Percentiles rank a stretch among this genome's conserved stretches.
phyloP scores from a whole-genome alignment of 2,329 filamentous ascomycete genomes.

The Alternaria incomplexa region DNA sequence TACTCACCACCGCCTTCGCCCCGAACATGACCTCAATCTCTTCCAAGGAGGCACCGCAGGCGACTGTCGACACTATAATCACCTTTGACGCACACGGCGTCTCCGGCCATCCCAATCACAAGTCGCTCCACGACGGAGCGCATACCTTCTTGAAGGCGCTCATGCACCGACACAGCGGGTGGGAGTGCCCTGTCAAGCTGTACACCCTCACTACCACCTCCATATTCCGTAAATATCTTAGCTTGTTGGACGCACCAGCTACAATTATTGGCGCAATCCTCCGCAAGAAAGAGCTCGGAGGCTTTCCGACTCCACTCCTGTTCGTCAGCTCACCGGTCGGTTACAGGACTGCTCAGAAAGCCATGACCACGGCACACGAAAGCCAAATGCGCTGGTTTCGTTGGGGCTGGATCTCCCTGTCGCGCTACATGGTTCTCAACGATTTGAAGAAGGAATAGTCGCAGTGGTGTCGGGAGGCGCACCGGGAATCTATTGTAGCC shows the following conservation, averaged over 20 bases:
- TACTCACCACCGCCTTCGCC: conserved; percentile 76
- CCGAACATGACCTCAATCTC: conserved; percentile 61
- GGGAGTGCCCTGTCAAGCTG: conserved; percentile 76
- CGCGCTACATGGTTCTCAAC: conserved; percentile 95
- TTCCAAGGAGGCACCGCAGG: conserved; percentile 53
- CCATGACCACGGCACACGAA: conserved; percentile 88
- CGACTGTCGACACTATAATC: conserved; percentile 78
- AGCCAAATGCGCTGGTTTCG: conserved; percentile 99
- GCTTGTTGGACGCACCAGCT: conserved; percentile 74
- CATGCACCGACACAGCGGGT: conserved; percentile 67
- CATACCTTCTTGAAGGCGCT: conserved; percentile 72
- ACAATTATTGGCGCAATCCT: conserved; percentile 68
- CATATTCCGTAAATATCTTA: conserved; percentile 80
- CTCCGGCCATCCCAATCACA: conserved; percentile 91
- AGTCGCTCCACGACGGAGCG: conserved; percentile 84
- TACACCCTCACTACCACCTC: conserved; percentile 82
- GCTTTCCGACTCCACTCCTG: conserved; percentile 64
- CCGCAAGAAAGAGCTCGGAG: conserved; percentile 59
- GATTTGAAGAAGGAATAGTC: conserved; percentile 71
- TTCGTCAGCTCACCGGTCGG: conserved; percentile 72
- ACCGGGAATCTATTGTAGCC: not conserved
- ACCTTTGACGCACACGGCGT: conserved; percentile 88
- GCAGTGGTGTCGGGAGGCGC: conserved; percentile 8
- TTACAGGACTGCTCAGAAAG: conserved; percentile 73
- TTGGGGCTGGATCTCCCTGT: conserved; percentile 91